phyloP scores from a whole-genome alignment of 805 yeast species.

The Zygotorulaspora chibaensis region DNA sequence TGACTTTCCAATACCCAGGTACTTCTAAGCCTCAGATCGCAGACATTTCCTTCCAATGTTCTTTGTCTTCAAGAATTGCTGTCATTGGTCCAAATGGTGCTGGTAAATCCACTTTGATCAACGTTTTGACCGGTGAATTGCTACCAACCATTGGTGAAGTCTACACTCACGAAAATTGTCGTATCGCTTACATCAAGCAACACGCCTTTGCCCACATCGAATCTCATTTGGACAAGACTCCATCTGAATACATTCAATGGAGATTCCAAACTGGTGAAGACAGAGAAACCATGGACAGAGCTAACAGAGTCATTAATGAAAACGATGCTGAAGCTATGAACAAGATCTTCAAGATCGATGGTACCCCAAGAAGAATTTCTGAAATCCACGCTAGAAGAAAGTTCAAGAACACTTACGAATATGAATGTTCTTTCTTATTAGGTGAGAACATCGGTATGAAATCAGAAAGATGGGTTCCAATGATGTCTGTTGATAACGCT shows the following conservation, averaged over 20 bases:
- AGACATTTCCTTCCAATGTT: slow-evolving; percentile 96
- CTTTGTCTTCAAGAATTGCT: slow-evolving; percentile 98
- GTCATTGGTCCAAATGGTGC: slow-evolving; percentile 99
- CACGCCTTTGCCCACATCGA: slow-evolving; percentile 99
- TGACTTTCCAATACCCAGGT: slow-evolving; percentile 99
- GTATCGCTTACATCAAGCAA: slow-evolving; percentile 99
- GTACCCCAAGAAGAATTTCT: slow-evolving; percentile 95
- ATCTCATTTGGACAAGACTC: slow-evolving; percentile 97
- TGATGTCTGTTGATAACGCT: slow-evolving; percentile 99
- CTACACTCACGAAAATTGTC: slow-evolving; percentile 98
- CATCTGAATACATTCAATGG: slow-evolving; percentile 99
- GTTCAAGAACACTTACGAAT: slow-evolving; percentile 99
- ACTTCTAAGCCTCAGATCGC: slow-evolving; percentile 90
- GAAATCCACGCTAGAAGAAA: slow-evolving; percentile 96
- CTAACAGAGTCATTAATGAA: slow-evolving; percentile 97
- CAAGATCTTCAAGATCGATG: slow-evolving; percentile 98
- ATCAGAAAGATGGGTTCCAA: slow-evolving; percentile 98
- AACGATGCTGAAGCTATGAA: slow-evolving; percentile 97
- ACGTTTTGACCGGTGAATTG: slow-evolving; percentile 98
- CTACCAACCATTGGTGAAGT: slow-evolving; percentile 98
- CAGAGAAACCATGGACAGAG: slow-evolving; percentile 99
- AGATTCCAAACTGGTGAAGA: slow-evolving; percentile 99
- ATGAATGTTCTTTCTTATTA: slow-evolving; percentile 94
- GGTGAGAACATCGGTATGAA: slow-evolving; percentile 99
- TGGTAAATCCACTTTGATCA: slow-evolving; percentile 98